Evolutionary conservation across 2,329 filamentous ascomycete genomes (phyloP).

Genomic region (Xylariaceae sp.): DNA sequence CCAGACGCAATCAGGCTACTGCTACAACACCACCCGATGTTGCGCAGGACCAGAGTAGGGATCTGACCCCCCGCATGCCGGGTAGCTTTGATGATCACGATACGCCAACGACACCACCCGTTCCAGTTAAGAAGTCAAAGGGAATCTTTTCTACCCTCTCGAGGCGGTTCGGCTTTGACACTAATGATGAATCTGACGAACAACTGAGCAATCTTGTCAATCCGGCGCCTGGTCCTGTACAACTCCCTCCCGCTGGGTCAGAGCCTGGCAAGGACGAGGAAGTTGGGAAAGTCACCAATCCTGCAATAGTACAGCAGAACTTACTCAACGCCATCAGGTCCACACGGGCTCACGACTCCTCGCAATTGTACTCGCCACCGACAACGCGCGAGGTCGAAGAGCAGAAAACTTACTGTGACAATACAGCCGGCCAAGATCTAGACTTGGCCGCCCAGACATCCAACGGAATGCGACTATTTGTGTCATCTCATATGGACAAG

Average conservation of each 20-base stretch:
- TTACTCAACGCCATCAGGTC: slow-evolving; percentile 73
- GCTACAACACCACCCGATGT: slow-evolving; percentile 30
- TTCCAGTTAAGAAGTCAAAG: slow-evolving; percentile 42
- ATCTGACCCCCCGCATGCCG: slow-evolving; percentile 58
- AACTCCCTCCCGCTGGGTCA: slow-evolving; percentile 21
- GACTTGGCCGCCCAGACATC: slow-evolving; percentile 63
- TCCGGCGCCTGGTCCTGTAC: slow-evolving; percentile 20
- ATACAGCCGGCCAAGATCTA: slow-evolving; percentile 67
- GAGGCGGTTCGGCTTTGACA: slow-evolving; percentile 63
- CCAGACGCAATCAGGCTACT: slow-evolving; percentile 40
- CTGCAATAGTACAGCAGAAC: slow-evolving; percentile 60
- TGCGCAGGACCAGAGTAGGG: slow-evolving; percentile 37
- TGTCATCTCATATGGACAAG: slow-evolving; percentile 49
- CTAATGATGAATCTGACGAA: slow-evolving; percentile 38
- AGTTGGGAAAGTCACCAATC: slow-evolving; percentile 53
- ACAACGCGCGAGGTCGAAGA: slow-evolving; percentile 70
- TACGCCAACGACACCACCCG: slow-evolving; percentile 30
- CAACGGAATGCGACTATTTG: slow-evolving; percentile 68
- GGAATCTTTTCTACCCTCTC: slow-evolving; percentile 65
- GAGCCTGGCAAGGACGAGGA: slow-evolving; percentile 26
- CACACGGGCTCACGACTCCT: slow-evolving; percentile 70
- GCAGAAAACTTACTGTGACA: slow-evolving; percentile 81
- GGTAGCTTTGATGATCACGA: slow-evolving; percentile 54
- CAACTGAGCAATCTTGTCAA: slow-evolving; percentile 44
- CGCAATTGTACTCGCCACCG: slow-evolving; percentile 66